Conservation (phyloP, 305 asterid genomes). For the Lippia alba region DNA sequence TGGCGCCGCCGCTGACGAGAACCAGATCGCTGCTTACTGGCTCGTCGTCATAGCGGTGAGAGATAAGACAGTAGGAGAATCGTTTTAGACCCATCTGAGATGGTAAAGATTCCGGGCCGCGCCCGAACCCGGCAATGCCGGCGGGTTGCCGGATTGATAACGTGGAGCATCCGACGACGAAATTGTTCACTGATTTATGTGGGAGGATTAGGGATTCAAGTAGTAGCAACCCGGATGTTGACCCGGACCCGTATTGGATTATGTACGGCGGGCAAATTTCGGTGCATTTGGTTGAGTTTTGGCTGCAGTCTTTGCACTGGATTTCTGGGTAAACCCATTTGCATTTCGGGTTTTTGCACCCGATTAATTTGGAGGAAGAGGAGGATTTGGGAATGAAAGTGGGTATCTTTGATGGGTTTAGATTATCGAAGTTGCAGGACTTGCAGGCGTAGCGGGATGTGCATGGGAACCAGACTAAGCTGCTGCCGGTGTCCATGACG, state of each 20-base stretch:
- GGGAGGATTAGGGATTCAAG: slow-evolving; percentile 47
- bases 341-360: slow-evolving; percentile 56
- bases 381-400: slow-evolving; percentile 47
- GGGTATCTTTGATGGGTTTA: slow-evolving; percentile 28
- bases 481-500: slow-evolving; percentile 66
- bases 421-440: slow-evolving; percentile 46
- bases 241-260: slow-evolving; percentile 52
- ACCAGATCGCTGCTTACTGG: slow-evolving; percentile 46
- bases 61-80: slow-evolving; percentile 57
- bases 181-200: slow-evolving; percentile 26
- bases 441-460: slow-evolving; percentile 44
- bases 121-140: slow-evolving; percentile 70
- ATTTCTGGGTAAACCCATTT: slow-evolving; percentile 38
- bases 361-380: slow-evolving; percentile 46
- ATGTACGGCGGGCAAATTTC: slow-evolving; percentile 54
- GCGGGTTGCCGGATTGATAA: slow-evolving; percentile 42
- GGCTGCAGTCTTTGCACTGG: slow-evolving; percentile 39
- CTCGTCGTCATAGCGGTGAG: slow-evolving; percentile 53
- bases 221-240: slow-evolving; percentile 49
- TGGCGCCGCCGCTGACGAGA: slow-evolving; percentile 31
- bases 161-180: slow-evolving; percentile 56
- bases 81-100: slow-evolving; percentile 48
- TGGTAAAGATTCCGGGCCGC: slow-evolving; percentile 56
- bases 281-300: slow-evolving; percentile 31
- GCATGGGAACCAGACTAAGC: slow-evolving; percentile 71